Conservation (phyloP, 768 basidiomycete genomes). For the Lactarius sp. region DNA sequence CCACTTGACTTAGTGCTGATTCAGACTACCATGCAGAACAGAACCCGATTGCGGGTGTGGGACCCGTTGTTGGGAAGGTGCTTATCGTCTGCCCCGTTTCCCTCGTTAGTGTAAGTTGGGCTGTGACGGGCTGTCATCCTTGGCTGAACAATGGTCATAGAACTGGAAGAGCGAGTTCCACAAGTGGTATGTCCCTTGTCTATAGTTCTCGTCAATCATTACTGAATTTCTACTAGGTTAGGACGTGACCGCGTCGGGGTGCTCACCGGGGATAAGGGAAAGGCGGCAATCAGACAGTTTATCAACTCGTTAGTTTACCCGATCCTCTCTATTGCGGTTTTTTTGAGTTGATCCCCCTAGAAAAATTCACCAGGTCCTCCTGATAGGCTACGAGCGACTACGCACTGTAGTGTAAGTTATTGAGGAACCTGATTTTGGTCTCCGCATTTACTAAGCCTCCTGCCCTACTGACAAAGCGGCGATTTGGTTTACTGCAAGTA, state of each 20-base stretch:
- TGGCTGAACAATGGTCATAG: slow-evolving; percentile 35
- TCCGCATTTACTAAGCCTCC: background rate
- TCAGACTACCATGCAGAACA: slow-evolving; percentile 51
- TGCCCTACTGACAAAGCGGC: slow-evolving; percentile 34
- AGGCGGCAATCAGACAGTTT: slow-evolving; percentile 60
- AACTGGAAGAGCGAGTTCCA: slow-evolving; percentile 96
- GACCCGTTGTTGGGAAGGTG: slow-evolving; percentile 66
- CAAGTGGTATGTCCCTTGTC: slow-evolving; percentile 65
- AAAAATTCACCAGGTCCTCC: slow-evolving; percentile 74
- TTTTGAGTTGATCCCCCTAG: slow-evolving; percentile 34
- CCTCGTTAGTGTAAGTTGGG: slow-evolving; percentile 60
- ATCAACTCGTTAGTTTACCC: slow-evolving; percentile 54
- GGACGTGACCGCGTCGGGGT: slow-evolving; percentile 53
- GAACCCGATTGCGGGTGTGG: slow-evolving; percentile 63
- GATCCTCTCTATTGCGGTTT: background rate
- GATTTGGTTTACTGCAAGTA: slow-evolving; percentile 64
- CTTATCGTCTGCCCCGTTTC: slow-evolving; percentile 94
- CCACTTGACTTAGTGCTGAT: background rate
- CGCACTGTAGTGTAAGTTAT: slow-evolving; percentile 64
- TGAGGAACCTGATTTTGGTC: slow-evolving; percentile 10
- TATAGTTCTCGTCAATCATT: background rate
- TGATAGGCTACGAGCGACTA: slow-evolving; percentile 93
- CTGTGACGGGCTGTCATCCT: background rate
- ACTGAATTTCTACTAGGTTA: slow-evolving; percentile 36
- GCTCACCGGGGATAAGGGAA: slow-evolving; percentile 56